Base-by-base conservation (phyloP, 1,139 yeast species). In the Debaryomyces sp. region DNA sequence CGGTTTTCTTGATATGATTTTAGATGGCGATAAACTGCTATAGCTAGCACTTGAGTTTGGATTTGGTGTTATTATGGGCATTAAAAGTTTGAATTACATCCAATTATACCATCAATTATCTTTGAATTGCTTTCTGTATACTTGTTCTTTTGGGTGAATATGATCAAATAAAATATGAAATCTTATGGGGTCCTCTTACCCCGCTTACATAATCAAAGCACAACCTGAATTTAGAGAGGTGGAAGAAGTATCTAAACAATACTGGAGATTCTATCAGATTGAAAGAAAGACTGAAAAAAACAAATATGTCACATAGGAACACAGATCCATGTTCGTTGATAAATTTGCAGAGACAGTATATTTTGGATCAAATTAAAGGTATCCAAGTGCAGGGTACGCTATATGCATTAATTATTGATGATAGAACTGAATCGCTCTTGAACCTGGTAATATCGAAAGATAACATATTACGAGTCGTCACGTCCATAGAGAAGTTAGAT, bases 401-500 rank as follows among this genome's bases (percentile, higher is more conserved):
- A 44, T 73, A 74, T 56, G 68, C 71, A 27, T 64, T 76, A 50
- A 62, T 76, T 17, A 57, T 75, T 30, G 81, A 76, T 53, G 70
- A 66, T 30, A 61, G 63, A 36, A 68, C 75, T 24, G 77, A 74
- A 56, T 46, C 67, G 5, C 57, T 70, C n/a, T 50, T 76, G 43
- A 64, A 64, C 50, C 65, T 64, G 45, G 73, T 75, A 26, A 53
- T 75, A 15, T 55, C 70, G 42, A 74, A 74, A 52, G 78, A 71
- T 37, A 68, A 64, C 37, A 55, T 76, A 36, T 59, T 76, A 12
- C 60, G 81, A 37, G 59, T 75, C 12, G 80, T 76, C 6, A 71
- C 80, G 2, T 65, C 76, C 3, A 61, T 76, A 10, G 81, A 76
- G 50, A 62, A 62, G 54, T 60, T 76, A 15, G 80, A 73, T 51